Evolutionary conservation across 371 early-diverging fungal species (phyloP).

Genomic region (Mucor saturninus): DNA sequence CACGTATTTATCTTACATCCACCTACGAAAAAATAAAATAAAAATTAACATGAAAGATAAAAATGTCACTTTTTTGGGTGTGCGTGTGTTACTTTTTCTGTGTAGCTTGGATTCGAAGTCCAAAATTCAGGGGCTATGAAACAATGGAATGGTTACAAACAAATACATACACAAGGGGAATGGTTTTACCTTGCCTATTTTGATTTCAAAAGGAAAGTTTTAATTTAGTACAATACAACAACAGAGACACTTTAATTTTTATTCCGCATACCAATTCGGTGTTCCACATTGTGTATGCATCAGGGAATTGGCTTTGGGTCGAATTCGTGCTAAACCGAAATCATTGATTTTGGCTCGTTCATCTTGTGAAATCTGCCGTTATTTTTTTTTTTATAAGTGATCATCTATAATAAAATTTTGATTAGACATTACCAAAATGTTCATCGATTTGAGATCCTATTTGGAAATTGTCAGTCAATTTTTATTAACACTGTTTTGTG

Average conservation of each 20-base stretch:
- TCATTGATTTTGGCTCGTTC: slow-evolving; percentile 81
- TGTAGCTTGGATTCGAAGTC: slow-evolving; percentile 73
- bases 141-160: not conserved
- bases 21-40: slow-evolving; percentile 20
- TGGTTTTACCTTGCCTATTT: slow-evolving; percentile 23
- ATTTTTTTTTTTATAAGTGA: not conserved
- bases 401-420: too few species aligned
- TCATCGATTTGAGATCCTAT: slow-evolving; percentile 86
- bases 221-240: slow-evolving; percentile 1
- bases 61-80: not conserved
- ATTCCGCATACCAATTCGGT: slow-evolving; percentile 71
- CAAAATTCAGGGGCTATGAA: slow-evolving; percentile 75
- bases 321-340: slow-evolving; percentile 80
- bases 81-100: slow-evolving; percentile 67
- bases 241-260: slow-evolving; percentile 9
- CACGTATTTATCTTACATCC: slow-evolving; percentile 28
- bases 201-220: not conserved
- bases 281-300: slow-evolving; percentile 81
- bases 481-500: too few species aligned
- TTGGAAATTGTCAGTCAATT: not conserved
- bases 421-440: slow-evolving; percentile 59
- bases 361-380: slow-evolving; percentile 57
- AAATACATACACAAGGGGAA: not conserved
- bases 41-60: not conserved
- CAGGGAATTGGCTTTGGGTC: slow-evolving; percentile 67